These are phyloP conservation scores for Fomitiporia mediterranea DNA, from an alignment of 1,284 basidiomycete genomes.

Conservation along the genomic window DNA sequence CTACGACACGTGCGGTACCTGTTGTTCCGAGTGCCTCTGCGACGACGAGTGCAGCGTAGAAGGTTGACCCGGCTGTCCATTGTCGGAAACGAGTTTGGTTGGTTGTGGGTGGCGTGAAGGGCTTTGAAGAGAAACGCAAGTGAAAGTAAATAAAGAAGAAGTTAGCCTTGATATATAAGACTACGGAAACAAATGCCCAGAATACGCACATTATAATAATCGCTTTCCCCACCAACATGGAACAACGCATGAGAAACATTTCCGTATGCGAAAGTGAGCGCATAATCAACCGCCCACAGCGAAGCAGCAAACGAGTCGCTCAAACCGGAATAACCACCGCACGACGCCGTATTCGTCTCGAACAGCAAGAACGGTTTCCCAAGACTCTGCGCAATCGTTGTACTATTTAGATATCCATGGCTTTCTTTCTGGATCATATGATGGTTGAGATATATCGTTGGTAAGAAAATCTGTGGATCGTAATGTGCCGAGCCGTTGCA, in stretches of 20 bases:
- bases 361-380: slow-evolving; percentile 58
- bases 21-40: slow-evolving; percentile 64
- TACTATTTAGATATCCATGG: slow-evolving; percentile 14
- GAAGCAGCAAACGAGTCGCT: slow-evolving; percentile 69
- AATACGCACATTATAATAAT: slow-evolving; percentile 56
- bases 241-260: slow-evolving; percentile 57
- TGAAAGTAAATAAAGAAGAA: neutral
- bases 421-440: slow-evolving; percentile 7
- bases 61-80: slow-evolving; percentile 64
- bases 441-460: slow-evolving; percentile 18
- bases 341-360: slow-evolving; percentile 79
- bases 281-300: slow-evolving; percentile 68
- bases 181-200: neutral
- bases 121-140: slow-evolving; percentile 21
- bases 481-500: slow-evolving; percentile 7
- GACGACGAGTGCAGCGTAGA: slow-evolving; percentile 64
- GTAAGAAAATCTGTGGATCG: slow-evolving; percentile 3
- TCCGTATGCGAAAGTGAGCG: slow-evolving; percentile 53
- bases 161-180: neutral
- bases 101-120: slow-evolving; percentile 49
- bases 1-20: slow-evolving; percentile 55
- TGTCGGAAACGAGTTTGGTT: slow-evolving; percentile 52
- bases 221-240: slow-evolving; percentile 64
- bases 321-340: slow-evolving; percentile 75
- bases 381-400: slow-evolving; percentile 15